A percentile compares a stretch with the other conserved stretches of the same genome.
Evolutionary conservation across 225 moss, liverwort and hornwort genomes (phyloP).

Genomic region (Polytrichum commune): DNA sequence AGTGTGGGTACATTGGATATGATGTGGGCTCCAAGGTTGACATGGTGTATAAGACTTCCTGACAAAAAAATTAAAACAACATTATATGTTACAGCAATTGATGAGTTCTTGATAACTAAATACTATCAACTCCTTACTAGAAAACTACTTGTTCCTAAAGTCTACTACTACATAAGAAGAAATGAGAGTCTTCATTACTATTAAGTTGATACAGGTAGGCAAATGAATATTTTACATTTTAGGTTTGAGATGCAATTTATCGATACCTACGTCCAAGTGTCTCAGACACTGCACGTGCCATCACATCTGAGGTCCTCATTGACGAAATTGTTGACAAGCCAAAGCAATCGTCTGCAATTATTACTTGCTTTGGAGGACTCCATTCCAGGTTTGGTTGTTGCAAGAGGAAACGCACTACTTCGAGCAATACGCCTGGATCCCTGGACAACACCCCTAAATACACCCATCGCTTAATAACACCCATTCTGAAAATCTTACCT

Average conservation of each 20-base stretch:
- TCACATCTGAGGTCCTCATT: constrained; percentile 67
- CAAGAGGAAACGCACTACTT: constrained; percentile 67
- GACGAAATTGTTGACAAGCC: constrained; percentile 70
- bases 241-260: constrained; percentile 19
- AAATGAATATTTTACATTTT: not conserved
- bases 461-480: not conserved
- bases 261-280: constrained; percentile 74
- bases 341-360: constrained; percentile 81
- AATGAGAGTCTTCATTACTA: not conserved
- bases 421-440: constrained; percentile 50
- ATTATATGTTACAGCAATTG: constrained; percentile 3
- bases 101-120: not conserved
- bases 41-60: constrained; percentile 80
- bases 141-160: not conserved
- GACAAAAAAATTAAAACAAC: constrained; percentile 29
- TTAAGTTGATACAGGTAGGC: not conserved
- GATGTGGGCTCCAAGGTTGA: constrained; percentile 73
- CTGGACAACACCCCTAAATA: constrained; percentile 71
- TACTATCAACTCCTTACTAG: not conserved
- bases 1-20: constrained; percentile 70
- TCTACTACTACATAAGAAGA: not conserved
- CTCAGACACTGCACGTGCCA: constrained; percentile 65
- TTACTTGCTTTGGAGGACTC: constrained; percentile 57
- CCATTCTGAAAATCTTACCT: too few relatives aligned
- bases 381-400: constrained; percentile 63